Evolutionary conservation across 1,284 basidiomycete genomes (phyloP), one percentile per base, ranked within the genome.

Genomic region (Coriolopsis trogii): DNA sequence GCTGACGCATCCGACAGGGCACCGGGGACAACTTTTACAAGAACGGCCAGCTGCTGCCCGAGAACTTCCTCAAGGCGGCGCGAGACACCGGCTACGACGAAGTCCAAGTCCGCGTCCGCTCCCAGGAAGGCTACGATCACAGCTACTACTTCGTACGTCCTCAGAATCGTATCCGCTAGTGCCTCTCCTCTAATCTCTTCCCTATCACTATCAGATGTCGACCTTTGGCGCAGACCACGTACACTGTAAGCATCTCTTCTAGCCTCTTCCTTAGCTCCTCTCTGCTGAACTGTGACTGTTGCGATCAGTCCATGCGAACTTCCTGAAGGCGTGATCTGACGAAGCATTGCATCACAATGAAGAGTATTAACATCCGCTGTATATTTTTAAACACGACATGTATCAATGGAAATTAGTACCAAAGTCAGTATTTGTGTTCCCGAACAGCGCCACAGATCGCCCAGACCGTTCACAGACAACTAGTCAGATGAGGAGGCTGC

Each of bases 111-210:
- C 75, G 82, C 45, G 85, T 98, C 16, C 79, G 91, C 56, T 78
- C 83, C 57, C 93, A 96, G 51, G 88, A 91, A 42, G 94, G 87
- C 9, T 98, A 97, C 67, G 95, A 99, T 68, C 96, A 98, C 71
- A 85, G 83, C 55, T 95, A 95, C 71, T 96, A 87, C 72, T 96
- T 96, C 64, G 93, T 94, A 65, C 69, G 91, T 80, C 30, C 10
- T 25, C 5, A 13, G 3, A 2, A 9, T 43, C 15, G 29, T 29
- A 28, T 26, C 24, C 12, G 5, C 13, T 6, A n/a, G 1, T 3
- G 1, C 8, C 16, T 9, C 23, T 30, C 20, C 1, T 23, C 13
- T 1, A 5, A 34, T 15, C 9, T 37, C 6, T 37, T n/a, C 46
- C 4, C 2, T 30, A 2, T n/a, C 20, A 6, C 8, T n/a, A 12